phyloP scores from a whole-genome alignment of 768 basidiomycete genomes.

The Termitomyces sp. region DNA sequence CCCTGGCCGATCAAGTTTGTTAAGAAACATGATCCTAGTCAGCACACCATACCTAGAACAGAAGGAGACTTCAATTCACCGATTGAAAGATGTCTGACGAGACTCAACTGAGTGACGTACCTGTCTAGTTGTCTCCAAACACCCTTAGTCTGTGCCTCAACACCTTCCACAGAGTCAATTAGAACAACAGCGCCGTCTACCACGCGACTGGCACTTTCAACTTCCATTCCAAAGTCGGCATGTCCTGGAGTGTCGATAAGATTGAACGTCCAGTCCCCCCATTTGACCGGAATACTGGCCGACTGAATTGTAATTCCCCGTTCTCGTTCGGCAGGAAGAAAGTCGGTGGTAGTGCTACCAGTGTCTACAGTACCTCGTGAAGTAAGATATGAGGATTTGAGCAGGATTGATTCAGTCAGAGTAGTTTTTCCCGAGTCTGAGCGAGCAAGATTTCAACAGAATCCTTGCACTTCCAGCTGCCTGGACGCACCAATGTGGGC shows the following conservation, averaged over 20 bases:
- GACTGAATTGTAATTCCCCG: constrained; percentile 91
- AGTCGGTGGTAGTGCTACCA: constrained; percentile 88
- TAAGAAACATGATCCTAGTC: constrained; percentile 75
- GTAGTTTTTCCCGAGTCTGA: constrained; percentile 89
- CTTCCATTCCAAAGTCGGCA: constrained; percentile 96
- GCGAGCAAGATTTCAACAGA: not conserved
- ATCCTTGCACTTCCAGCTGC: not conserved
- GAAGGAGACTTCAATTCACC: not conserved
- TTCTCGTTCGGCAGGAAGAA: constrained; percentile 84
- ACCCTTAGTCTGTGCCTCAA: constrained; percentile 85
- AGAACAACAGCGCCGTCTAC: constrained; percentile 87
- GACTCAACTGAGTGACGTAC: constrained; percentile 41
- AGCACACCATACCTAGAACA: constrained; percentile 65
- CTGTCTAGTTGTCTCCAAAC: constrained; percentile 86
- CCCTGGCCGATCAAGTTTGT: constrained; percentile 85
- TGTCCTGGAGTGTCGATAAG: constrained; percentile 90
- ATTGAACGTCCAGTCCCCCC: constrained; percentile 83
- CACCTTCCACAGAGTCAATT: constrained; percentile 87
- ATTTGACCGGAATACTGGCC: constrained; percentile 83
- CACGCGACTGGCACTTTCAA: constrained; percentile 87
- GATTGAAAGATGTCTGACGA: not conserved
- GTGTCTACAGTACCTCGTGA: constrained; percentile 81
- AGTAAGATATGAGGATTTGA: constrained; percentile 66
- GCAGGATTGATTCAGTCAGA: constrained; percentile 80
- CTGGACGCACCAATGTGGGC: constrained; percentile 71